Percentiles rank a stretch among this genome's conserved stretches.
phyloP scores from a whole-genome alignment of 768 basidiomycete species.

The Tricholoma terreum region DNA sequence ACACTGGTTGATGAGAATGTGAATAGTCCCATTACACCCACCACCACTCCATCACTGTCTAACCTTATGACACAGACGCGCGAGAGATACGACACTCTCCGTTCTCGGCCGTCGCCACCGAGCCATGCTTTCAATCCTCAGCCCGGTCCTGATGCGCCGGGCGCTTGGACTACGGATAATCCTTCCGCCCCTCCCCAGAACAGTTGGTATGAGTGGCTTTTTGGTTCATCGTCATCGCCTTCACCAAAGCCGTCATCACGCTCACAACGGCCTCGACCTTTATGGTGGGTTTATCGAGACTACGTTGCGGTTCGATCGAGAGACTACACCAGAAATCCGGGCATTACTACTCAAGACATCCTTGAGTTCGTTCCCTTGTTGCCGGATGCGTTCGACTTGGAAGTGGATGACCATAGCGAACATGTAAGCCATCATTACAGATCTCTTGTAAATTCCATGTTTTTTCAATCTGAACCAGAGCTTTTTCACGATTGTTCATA shows the following conservation, averaged over 20 bases:
- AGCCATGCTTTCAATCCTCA: neutral
- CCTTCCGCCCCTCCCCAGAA: neutral
- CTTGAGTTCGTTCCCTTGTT: neutral
- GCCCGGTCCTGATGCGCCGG: neutral
- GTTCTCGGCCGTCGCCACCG: neutral
- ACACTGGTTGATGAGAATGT: slow-evolving; percentile 13
- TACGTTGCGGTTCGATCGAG: neutral
- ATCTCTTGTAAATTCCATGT: neutral
- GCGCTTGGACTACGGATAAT: neutral
- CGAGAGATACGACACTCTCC: neutral
- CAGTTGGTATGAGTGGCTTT: neutral
- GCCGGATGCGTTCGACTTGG: neutral
- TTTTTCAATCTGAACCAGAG: slow-evolving; percentile 10
- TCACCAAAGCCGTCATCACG: too few species aligned
- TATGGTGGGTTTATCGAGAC: neutral
- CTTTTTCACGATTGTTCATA: slow-evolving; percentile 11
- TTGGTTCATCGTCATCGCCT: neutral
- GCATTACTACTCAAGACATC: slow-evolving; percentile 2
- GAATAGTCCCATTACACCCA: neutral
- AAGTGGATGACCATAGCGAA: neutral
- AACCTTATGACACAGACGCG: slow-evolving; percentile 2
- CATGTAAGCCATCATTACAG: neutral
- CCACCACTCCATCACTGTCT: neutral
- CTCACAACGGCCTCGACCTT: neutral
- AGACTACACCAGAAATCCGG: neutral